These are phyloP conservation scores for Fraxinus quadrangulata DNA, from an alignment of 257 asterid genomes.

Conservation along the genomic window DNA sequence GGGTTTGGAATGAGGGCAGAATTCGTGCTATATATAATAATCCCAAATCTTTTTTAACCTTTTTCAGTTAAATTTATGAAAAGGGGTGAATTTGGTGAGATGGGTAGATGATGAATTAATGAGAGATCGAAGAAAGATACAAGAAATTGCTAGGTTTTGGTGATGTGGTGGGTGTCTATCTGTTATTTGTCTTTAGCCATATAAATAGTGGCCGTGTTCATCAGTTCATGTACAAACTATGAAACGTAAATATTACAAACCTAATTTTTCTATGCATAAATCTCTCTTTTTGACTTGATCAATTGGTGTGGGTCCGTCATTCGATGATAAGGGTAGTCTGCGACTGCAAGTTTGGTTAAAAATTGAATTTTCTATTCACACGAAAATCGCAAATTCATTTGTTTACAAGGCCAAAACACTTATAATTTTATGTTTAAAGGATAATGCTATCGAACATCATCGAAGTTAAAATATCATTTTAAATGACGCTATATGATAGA, in stretches of 20 bases:
- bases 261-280: not conserved
- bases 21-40: not conserved
- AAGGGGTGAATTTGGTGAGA: not conserved
- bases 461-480: too few relatives aligned
- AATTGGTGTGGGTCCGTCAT: not conserved
- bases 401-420: not conserved
- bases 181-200: not conserved
- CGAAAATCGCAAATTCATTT: too few relatives aligned
- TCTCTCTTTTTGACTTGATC: not conserved
- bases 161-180: not conserved
- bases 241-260: too few relatives aligned
- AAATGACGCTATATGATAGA: too few relatives aligned
- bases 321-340: not conserved
- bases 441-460: too few relatives aligned
- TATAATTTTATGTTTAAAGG: too few relatives aligned
- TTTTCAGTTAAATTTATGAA: not conserved
- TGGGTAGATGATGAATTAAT: not conserved
- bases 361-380: not conserved
- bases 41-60: not conserved
- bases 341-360: not conserved
- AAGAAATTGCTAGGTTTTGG: not conserved
- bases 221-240: too few relatives aligned
- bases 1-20: not conserved
- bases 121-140: not conserved
- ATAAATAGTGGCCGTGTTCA: not conserved